Evolutionary conservation across 2,329 filamentous ascomycete genomes (phyloP), one percentile per base, ranked within the genome.

Genomic region (Hymenoscyphus salicellus): DNA sequence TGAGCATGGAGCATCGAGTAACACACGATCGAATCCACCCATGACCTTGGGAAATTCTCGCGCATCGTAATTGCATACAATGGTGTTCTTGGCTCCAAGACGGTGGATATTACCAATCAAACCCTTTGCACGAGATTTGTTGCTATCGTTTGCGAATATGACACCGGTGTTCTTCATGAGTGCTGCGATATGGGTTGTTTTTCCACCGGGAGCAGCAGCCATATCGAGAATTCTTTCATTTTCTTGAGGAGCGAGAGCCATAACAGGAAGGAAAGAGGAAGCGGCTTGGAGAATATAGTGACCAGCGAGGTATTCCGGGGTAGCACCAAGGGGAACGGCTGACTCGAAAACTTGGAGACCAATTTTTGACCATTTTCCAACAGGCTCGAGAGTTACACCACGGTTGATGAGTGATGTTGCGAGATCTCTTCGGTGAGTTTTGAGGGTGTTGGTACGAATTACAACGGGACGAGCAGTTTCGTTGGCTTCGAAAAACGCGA

Each of bases 401-500:
- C 94, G 91, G 80, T 97, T 97, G 83, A 97, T 97, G 66, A 97
- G 85, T 1, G 93, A 86, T 77, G 97, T 93, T 10, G 95, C 95
- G 20, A 99, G 89, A 68, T 96, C 93, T 73, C 87, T 81, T 61
- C 87, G 83, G 75, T 88, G 85, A 43, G 86, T 89, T 49, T 92
- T 90, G 65, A 99, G 86, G 8, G 94, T 99, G 79, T 99, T 99
- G 68, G 95, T 98, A 74, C 95, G 89, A 76, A 99, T 96, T 70
- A 99, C 95, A 65, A 99, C 89, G 3, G 95, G 95, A 60, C 95
- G 88, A 16, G 93, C 87, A 32, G 91, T 93, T 80, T 99, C 95
- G 87, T 99, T 99, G 73, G 94, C 94, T 80, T 99, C 95, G 80
- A 99, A 98, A 80, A 99, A 99, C 62, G 93, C 93, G 72, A 98